Base-by-base conservation (phyloP, 2,329 filamentous ascomycete species). In the Claviceps monticola region DNA sequence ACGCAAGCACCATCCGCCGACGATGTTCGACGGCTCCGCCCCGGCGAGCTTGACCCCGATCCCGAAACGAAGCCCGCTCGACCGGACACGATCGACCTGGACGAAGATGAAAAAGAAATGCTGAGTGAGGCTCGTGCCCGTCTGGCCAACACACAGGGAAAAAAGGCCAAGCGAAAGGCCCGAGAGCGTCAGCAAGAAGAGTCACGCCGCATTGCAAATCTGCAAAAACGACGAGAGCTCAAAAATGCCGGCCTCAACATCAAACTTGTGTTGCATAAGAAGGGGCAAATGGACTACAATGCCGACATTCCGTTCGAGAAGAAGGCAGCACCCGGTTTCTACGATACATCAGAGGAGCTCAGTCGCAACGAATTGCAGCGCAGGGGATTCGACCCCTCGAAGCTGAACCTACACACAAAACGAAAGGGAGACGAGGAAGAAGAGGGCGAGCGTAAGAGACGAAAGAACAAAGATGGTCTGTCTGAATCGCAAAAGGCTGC, bases 71-170 rank as follows among this genome's bases (percentile, higher is more conserved):
- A 96, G 67, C 93, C 93, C 51, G 93, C 93, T 38, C 79, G 90
- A 54, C 93, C 93, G 41, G 93, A 98, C 67, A 96, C 93, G 5
- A 93, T 98, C 65, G 93, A 98, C 68, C 82, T 98, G 61, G 93
- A 98, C 65, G 93, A 98, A 66, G 93, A 98, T 64, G 93, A 98
- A 69, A 97, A 98, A 73, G 93, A 98, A 70, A 98, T 98, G 93
- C 71, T 98, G 62, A 96, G 90, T 65, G 93, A 98, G 71, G 93
- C 93, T 59, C 87, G 93, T 64, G 93, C 93, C 52, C 88, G 93
- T 71, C 74, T 98, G 57, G 93, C 93, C 56, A 98, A 98, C 63
- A 97, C 93, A 11, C 93, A 97, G 69, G 93, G 93, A 65, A 98
- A 98, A 72, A 98, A 98, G 73, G 93, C 93, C 6, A 98, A 98